Base-by-base conservation (phyloP, 1,284 basidiomycete species). In the Lignosus rhinocerotis region DNA sequence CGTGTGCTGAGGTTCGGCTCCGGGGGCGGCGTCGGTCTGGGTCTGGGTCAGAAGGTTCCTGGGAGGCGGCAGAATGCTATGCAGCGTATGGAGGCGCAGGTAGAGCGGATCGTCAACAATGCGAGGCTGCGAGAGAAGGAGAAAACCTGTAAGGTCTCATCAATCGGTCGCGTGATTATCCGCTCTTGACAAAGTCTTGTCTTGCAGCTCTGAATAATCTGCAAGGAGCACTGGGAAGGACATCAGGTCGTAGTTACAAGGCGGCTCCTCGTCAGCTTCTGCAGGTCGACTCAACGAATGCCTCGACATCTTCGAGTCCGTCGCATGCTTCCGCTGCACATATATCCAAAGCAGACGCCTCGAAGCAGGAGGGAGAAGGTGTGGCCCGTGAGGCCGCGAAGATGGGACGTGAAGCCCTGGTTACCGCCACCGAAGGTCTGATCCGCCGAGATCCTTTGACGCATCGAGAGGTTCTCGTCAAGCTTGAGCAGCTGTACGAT, bases 51-150 rank as follows among this genome's bases (percentile, higher is more conserved):
- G 48, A 86, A 87, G 66, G 80, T 82, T 6, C 81, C 82, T 21
- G 83, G 81, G 47, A 84, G 92, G 59, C 80, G 94, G 61, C 94
- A 93, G 48, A 96, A 89, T 70, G 96, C 96, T 0, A 96, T 99
- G 93, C 91, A 96, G 68, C 85, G 93, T 60, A 96, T 99, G 92
- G 93, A 96, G 66, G 88, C 93, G 61, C 96, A 99, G 72, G 96
- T 99, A 12, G 96, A 98, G 76, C 81, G 96, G 59, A 93, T 99
- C 63, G 95, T 99, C 17, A 94, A 90, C 68, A 94, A 92, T 71
- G 93, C 95, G 2, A 87, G 94, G 66, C 81, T 92, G 72, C 83
- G 92, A 64, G 92, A 94, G 72, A 90, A 87, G 73, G 89, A 92
- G 69, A 92, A 90, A 70, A 86, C 86, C 12, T 87, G 88, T 91